These are phyloP conservation scores for Oryza brachyantha DNA, from an alignment of 176 grass and related monocot species.

Conservation along the genomic window DNA sequence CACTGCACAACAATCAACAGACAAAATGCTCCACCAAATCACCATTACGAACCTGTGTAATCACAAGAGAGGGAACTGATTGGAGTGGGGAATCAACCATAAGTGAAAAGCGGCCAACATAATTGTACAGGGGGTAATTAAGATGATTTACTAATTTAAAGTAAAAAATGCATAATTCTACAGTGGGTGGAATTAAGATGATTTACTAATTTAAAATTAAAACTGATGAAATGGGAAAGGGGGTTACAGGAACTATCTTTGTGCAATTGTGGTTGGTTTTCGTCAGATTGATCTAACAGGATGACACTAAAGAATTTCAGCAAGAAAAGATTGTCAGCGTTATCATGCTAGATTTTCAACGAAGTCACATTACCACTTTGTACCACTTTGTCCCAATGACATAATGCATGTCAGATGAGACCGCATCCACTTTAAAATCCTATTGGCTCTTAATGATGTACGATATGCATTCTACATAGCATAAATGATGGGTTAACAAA, in stretches of 20 bases:
- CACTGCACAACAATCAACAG: too few species aligned
- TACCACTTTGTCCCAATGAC: neutral
- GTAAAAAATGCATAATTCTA: too few species aligned
- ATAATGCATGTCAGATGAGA: neutral
- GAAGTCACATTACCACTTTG: neutral
- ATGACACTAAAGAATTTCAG: neutral
- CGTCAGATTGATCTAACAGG: neutral
- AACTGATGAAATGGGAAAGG: neutral
- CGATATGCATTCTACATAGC: neutral
- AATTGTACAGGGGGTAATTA: too few species aligned
- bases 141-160: too few species aligned
- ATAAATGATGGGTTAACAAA: neutral
- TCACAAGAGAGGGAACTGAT: neutral
- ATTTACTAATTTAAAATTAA: neutral
- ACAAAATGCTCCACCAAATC: too few species aligned
- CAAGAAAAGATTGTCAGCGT: too few species aligned
- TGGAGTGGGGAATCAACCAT: neutral
- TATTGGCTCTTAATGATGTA: neutral
- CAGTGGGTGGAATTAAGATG: neutral
- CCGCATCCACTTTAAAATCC: neutral
- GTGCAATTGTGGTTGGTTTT: neutral
- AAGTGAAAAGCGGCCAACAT: neutral
- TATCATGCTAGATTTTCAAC: too few species aligned
- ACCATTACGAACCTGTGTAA: slow-evolving; percentile 33
- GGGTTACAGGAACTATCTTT: neutral